These are phyloP conservation scores for Tuber microsphaerosporum DNA, from an alignment of 495 filamentous ascomycete species.

Conservation along the genomic window DNA sequence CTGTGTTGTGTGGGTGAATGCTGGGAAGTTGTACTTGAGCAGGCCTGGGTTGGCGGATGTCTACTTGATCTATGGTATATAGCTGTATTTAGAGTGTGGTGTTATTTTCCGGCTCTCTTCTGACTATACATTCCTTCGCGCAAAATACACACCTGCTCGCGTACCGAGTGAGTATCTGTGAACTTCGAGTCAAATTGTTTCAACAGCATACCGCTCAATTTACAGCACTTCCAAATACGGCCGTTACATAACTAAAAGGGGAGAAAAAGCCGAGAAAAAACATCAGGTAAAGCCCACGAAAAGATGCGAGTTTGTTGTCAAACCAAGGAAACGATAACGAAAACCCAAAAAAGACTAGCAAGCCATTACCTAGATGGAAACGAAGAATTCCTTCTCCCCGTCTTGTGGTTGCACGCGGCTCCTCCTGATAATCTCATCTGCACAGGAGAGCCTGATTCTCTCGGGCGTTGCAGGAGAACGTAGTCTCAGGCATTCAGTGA, in stretches of 20 bases:
- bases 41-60: neutral
- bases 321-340: neutral
- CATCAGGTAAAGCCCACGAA: neutral
- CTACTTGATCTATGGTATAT: neutral
- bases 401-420: conserved; percentile 43
- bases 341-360: neutral
- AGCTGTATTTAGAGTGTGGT: neutral
- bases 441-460: conserved; percentile 47
- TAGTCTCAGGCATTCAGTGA: conserved; percentile 44
- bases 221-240: neutral
- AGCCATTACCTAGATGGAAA: conserved; percentile 37
- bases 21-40: neutral
- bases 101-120: neutral
- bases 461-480: conserved; percentile 52
- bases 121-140: neutral
- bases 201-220: neutral
- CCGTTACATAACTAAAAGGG: neutral
- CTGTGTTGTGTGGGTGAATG: no score
- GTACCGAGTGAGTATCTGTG: neutral
- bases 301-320: neutral
- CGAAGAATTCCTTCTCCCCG: conserved; percentile 47
- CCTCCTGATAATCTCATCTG: conserved; percentile 47
- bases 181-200: neutral
- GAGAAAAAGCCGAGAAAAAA: neutral
- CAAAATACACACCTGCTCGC: neutral